Evolutionary conservation across 1,139 yeast species (phyloP).

Genomic region (Suhomyces atakaporum): DNA sequence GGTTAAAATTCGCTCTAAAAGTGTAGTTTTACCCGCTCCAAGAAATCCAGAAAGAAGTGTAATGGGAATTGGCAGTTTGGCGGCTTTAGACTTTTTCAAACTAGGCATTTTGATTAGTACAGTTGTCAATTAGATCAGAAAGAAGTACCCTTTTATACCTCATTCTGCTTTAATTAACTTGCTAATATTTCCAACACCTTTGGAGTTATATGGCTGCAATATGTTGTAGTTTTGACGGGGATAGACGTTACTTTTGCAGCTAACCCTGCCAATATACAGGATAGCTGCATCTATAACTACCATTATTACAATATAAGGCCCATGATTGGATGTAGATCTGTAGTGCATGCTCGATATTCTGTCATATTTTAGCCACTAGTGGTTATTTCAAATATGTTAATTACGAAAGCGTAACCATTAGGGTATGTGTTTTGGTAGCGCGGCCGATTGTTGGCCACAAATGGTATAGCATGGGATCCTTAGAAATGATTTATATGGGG

Average conservation of each 20-base stretch:
- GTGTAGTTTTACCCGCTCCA: constrained; percentile 49
- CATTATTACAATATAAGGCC: neutral
- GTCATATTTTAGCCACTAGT: constrained; percentile 7
- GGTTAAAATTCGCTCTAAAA: constrained; percentile 42
- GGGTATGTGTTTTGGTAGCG: constrained; percentile 1
- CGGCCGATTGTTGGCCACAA: too few species aligned
- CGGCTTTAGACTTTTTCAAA: neutral
- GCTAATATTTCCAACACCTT: constrained; percentile 1
- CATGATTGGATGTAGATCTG: neutral
- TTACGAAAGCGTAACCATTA: constrained; percentile 1
- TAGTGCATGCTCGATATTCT: neutral
- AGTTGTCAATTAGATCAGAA: too few species aligned
- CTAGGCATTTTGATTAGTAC: too few species aligned
- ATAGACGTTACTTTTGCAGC: neutral
- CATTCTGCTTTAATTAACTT: too few species aligned
- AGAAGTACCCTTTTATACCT: too few species aligned
- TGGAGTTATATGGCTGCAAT: constrained; percentile 1
- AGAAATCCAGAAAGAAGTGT: constrained; percentile 47
- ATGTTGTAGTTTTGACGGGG: neutral
- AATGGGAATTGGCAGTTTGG: constrained; percentile 33
- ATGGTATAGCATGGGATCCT: too few species aligned
- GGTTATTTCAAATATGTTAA: constrained; percentile 7
- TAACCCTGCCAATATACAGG: neutral
- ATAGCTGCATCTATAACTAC: neutral
- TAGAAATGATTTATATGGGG: too few species aligned